Conservation (phyloP, 306 rosid genomes). For the Vigna mungo region DNA sequence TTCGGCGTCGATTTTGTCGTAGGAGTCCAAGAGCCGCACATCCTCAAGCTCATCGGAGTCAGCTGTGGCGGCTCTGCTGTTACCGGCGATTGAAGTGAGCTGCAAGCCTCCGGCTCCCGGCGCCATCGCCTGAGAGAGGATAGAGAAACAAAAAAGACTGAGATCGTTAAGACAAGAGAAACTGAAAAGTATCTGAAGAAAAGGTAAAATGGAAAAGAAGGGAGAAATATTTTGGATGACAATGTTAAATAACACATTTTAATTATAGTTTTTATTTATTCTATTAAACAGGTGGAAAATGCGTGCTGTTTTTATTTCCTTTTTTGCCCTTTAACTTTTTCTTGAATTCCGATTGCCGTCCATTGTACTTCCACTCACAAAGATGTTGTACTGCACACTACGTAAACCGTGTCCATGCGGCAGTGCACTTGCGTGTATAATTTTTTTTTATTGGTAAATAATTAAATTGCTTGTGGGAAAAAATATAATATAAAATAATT, state of each 20-base stretch:
- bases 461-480: neutral
- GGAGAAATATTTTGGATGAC: neutral
- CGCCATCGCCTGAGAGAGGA: slow-evolving; percentile 40
- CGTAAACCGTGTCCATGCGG: neutral
- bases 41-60: slow-evolving; percentile 70
- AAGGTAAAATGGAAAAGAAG: neutral
- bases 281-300: neutral
- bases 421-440: no score
- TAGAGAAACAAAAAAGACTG: neutral
- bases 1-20: slow-evolving; percentile 48
- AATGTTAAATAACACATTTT: neutral
- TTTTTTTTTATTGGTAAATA: no score
- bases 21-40: slow-evolving; percentile 79
- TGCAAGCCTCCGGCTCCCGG: slow-evolving; percentile 39
- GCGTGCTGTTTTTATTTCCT: neutral
- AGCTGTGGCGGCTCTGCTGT: neutral
- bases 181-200: neutral
- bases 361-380: neutral
- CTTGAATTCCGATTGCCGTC: neutral
- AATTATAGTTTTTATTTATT: neutral
- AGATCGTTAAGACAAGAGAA: neutral
- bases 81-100: slow-evolving; percentile 35
- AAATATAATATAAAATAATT: no score
- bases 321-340: neutral
- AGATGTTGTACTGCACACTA: neutral